Evolutionary conservation across 176 grass and related monocot genomes (phyloP), one percentile per base, ranked within the genome.

Genomic region (Aechmea fasciata): DNA sequence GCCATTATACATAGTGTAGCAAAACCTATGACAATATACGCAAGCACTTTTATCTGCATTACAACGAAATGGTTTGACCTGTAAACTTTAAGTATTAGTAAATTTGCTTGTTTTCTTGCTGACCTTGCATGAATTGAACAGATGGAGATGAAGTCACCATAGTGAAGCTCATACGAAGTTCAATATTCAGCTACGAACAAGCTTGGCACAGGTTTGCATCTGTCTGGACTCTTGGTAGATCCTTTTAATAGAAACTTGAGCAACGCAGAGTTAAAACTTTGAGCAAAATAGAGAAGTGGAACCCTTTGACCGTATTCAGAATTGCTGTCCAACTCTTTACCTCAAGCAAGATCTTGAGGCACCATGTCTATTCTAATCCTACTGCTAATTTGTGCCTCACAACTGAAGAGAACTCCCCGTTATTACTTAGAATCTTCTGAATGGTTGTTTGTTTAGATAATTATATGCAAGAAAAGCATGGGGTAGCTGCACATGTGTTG

Each of bases 121-220:
- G 24, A 64, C 69, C 65, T 77, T 69, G 64, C 22, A 74, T 71
- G 71, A 67, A 71, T 78, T 72, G 51, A 74, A 49, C 66, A 87
- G 86, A 88, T 80, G 69, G 69, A 75, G 79, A 61, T 73, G 81
- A 89, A 71, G 70, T 64, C n/a, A 76, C 73, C 77, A 66, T 77
- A 54, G 88, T 96, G 82, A 96, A 89, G 76, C 86, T 96, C 50
- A 68, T 92, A 78, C 82, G 85, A 78, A 96, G 92, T 83, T 96
- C 92, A 75, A 86, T 72, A 73, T 96, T 96, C 83, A 89, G 83
- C 54, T 92, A 96, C 71, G 92, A 96, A 75, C 92, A 96, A 87
- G 88, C 92, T 55, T 96, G 88, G 92, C 88, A 96, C 79, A 96
- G 88, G 92, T 92, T 74, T 69, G 72, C 47, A 73, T 50, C 11